Conservation (phyloP, 2,329 filamentous ascomycete genomes). For the Ambrosiella cleistominuta region DNA sequence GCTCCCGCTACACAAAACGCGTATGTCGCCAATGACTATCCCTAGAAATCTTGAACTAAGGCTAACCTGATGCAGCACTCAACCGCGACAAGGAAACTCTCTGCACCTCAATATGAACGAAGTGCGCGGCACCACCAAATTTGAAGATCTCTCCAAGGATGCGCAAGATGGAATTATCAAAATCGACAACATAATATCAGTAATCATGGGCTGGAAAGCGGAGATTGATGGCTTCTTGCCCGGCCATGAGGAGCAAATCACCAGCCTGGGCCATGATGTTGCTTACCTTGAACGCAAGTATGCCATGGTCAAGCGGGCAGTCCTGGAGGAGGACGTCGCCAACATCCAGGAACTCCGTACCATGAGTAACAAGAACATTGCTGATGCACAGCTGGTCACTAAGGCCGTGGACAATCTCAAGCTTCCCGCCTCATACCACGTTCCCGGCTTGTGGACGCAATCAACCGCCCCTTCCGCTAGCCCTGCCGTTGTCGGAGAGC, state of each 20-base stretch:
- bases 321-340: conserved; percentile 37
- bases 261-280: conserved; percentile 29
- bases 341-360: conserved; percentile 47
- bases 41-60: not conserved
- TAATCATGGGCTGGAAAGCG: conserved; percentile 60
- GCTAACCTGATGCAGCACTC: conserved; percentile 5
- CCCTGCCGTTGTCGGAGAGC: conserved; percentile 22
- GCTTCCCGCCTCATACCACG: conserved; percentile 42
- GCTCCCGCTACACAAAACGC: conserved; percentile 1
- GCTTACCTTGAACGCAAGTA: conserved; percentile 34
- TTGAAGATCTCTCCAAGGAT: conserved; percentile 72
- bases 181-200: conserved; percentile 65
- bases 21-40: not conserved
- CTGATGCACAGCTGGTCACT: conserved; percentile 54
- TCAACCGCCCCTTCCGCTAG: conserved; percentile 20
- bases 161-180: conserved; percentile 61
- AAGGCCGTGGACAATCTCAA: conserved; percentile 58
- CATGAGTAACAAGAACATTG: conserved; percentile 41
- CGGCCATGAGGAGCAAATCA: conserved; percentile 31
- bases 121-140: conserved; percentile 73
- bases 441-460: conserved; percentile 25
- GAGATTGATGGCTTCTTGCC: conserved; percentile 55
- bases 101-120: conserved; percentile 64
- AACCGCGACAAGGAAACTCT: conserved; percentile 30
- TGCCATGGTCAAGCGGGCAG: conserved; percentile 26